These are phyloP conservation scores for Podospora pseudopauciseta DNA, from an alignment of 495 filamentous ascomycete species.

Conservation along the genomic window DNA sequence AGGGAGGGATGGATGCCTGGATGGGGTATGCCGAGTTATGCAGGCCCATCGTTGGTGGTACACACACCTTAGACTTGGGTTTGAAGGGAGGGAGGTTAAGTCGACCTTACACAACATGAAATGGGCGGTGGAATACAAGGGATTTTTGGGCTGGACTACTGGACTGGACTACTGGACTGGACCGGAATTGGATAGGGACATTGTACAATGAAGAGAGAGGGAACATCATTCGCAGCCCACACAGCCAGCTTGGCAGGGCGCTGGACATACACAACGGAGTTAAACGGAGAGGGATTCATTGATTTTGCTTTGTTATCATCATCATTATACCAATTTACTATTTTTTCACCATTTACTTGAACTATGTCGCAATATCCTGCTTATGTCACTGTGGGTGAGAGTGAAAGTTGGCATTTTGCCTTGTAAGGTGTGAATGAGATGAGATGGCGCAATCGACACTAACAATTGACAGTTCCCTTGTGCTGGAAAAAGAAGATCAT, in stretches of 20 bases:
- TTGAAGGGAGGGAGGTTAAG: neutral
- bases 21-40: neutral
- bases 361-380: neutral
- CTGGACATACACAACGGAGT: neutral
- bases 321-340: too few relatives aligned
- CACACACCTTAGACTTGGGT: neutral
- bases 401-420: too few relatives aligned
- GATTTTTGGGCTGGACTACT: neutral
- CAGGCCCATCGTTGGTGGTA: neutral
- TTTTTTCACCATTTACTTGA: neutral
- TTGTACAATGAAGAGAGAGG: too few relatives aligned
- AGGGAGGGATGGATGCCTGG: neutral
- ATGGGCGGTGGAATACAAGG: neutral
- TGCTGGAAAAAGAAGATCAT: neutral
- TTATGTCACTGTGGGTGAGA: neutral
- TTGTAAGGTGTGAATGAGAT: neutral
- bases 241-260: neutral
- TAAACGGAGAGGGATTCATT: neutral
- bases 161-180: too few relatives aligned
- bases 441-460: neutral
- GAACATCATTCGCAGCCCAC: neutral
- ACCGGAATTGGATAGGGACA: neutral
- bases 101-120: neutral
- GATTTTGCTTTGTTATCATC: neutral
- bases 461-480: neutral